phyloP scores from a whole-genome alignment of 2,329 filamentous ascomycete species.

The Fusarium sp. region DNA sequence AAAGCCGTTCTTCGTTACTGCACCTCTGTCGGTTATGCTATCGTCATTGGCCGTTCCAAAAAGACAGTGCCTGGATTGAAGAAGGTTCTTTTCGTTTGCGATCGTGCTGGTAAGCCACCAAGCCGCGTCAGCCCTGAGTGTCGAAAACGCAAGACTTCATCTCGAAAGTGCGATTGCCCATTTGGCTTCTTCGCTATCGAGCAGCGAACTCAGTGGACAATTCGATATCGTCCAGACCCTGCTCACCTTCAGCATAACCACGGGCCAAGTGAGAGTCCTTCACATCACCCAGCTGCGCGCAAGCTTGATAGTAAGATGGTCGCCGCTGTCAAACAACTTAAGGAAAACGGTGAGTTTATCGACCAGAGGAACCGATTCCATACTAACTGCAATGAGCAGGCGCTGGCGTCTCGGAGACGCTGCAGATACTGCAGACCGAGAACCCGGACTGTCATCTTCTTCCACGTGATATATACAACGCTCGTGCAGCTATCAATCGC shows the following conservation, averaged over 20 bases:
- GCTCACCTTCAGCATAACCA: constrained; percentile 72
- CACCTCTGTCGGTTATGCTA: constrained; percentile 74
- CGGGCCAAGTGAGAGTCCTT: constrained; percentile 73
- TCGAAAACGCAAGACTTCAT: constrained; percentile 74
- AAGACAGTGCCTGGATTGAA: constrained; percentile 75
- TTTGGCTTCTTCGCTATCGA: constrained; percentile 79
- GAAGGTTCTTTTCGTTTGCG: constrained; percentile 75
- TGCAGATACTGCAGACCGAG: constrained; percentile 73
- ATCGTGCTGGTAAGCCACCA: constrained; percentile 72
- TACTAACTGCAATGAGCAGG: constrained; percentile 60
- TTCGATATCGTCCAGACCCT: constrained; percentile 71
- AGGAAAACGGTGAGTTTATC: constrained; percentile 69
- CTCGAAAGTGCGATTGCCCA: constrained; percentile 75
- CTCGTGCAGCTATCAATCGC: constrained; percentile 73
- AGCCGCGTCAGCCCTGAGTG: constrained; percentile 72
- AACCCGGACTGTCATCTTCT: constrained; percentile 73
- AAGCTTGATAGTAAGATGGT: constrained; percentile 77
- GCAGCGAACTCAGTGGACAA: constrained; percentile 74
- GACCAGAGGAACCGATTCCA: constrained; percentile 33
- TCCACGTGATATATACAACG: constrained; percentile 75
- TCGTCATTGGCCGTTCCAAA: constrained; percentile 75
- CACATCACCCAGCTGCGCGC: constrained; percentile 73
- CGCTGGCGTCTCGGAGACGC: constrained; percentile 73
- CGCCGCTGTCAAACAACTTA: constrained; percentile 73
- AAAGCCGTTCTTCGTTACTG: constrained; percentile 74